Evolutionary conservation across 257 asterid genomes (phyloP).

Genomic region (Rauvolfia tetraphylla): DNA sequence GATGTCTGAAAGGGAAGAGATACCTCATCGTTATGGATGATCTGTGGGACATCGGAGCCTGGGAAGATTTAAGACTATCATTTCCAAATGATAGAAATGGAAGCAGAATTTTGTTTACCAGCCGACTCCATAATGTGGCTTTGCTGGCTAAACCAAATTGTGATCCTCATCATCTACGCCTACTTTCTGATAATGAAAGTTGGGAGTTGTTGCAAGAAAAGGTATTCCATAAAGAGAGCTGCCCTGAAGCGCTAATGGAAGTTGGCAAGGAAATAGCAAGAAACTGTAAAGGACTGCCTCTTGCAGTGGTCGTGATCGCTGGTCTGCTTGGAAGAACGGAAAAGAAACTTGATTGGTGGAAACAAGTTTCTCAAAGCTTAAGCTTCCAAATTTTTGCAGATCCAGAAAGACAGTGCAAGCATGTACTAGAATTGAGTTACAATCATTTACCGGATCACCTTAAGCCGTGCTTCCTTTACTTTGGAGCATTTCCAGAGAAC

Average conservation of each 20-base stretch:
- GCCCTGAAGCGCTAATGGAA: not conserved
- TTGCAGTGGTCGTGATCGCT: slow-evolving; percentile 15
- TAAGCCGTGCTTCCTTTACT: slow-evolving; percentile 18
- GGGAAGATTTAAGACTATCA: slow-evolving; percentile 2
- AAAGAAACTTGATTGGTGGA: not conserved
- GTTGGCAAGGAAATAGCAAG: slow-evolving; percentile 11
- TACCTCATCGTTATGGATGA: slow-evolving; percentile 24
- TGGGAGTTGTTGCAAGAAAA: slow-evolving; percentile 16
- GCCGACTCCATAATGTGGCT: not conserved
- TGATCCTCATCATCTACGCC: not conserved
- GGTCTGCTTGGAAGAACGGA: slow-evolving; percentile 5
- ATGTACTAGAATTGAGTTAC: slow-evolving; percentile 16
- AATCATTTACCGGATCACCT: slow-evolving; percentile 8
- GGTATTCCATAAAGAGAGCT: slow-evolving; percentile 2
- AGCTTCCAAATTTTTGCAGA: not conserved
- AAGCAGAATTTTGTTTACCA: slow-evolving; percentile 18
- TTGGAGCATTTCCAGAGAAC: slow-evolving; percentile 15
- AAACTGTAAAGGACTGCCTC: slow-evolving; percentile 12
- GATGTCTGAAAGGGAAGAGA: not conserved
- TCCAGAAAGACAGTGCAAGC: not conserved
- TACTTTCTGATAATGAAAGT: slow-evolving; percentile 8
- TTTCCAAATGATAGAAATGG: slow-evolving; percentile 12
- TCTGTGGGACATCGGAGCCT: slow-evolving; percentile 10
- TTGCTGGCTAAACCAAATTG: not conserved
- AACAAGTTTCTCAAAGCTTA: not conserved